Base-by-base conservation (phyloP, 805 yeast genomes). In the Wickerhamiella dianesei region DNA sequence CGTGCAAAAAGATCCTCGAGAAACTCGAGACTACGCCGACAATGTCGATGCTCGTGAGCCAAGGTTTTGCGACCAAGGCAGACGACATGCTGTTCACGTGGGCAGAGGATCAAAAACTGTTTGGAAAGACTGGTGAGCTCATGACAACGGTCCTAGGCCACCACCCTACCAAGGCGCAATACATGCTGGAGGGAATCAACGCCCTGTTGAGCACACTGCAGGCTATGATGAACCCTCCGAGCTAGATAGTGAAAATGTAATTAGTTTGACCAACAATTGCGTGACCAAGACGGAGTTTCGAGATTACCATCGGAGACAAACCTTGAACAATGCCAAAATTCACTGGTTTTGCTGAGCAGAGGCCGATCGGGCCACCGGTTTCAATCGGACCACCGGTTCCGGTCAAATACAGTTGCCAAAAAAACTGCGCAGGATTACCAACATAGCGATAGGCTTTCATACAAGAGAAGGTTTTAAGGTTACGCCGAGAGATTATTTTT, bases 181-280 rank as follows among this genome's bases (percentile, higher is more conserved):
- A 57, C 55, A 50, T 54, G 41, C 53, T 62, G 3, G 62, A 60
- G 29, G 67, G 67, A 2, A 50, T 62, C 40, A 62, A 63, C 43
- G 58, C 63, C 1, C 48, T 63, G 41, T 53, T 62, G 18, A 61
- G 53, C 12, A 48, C 59, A 9, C 39, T 63, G 21, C 50, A 49
- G 17, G 21, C 50, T 4, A 50, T 55, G 43, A 18, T 25, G 32
- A 25, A 25, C 32, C 32, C 32, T 12, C 6, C 32, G 32, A 25
- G 32, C 32, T 25, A 25, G 32, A 25, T 6, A 6, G 9, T 6
- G 32, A 12, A 25, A 21, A 17, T 16, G 21, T 9, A 41, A 29
- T 17, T 41, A 41, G 21, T 8, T 17, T 6, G 8, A 17, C 12
- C 21, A n/a, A n/a, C n/a, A n/a, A n/a, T n/a, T n/a, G n/a, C n/a